Conservation (phyloP, 2,329 filamentous ascomycete species). For the Botryotinia narcissicola region DNA sequence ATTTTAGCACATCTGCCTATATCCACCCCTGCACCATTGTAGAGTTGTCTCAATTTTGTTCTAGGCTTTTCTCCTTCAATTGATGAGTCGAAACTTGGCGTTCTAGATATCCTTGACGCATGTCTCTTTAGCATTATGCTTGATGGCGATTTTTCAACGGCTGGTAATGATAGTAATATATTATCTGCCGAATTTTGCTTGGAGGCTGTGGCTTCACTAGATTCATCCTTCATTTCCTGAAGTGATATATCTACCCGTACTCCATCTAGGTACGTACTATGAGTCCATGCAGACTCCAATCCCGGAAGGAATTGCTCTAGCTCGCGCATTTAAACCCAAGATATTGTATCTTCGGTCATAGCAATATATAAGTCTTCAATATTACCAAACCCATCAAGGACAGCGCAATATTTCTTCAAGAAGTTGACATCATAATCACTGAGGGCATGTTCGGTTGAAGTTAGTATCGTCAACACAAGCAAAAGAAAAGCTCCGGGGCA, state of each 20-base stretch:
- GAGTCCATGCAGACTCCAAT: slow-evolving; percentile 54
- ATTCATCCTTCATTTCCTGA: neutral
- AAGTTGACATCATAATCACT: slow-evolving; percentile 50
- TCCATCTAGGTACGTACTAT: slow-evolving; percentile 51
- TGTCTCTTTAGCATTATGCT: slow-evolving; percentile 47
- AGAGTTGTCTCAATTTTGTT: slow-evolving; percentile 33
- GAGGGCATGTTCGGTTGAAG: neutral
- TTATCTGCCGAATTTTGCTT: slow-evolving; percentile 45
- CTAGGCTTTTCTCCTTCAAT: slow-evolving; percentile 35
- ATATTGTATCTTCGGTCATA: slow-evolving; percentile 53
- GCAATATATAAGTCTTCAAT: slow-evolving; percentile 60
- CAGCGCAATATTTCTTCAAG: slow-evolving; percentile 53
- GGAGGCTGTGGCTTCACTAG: neutral
- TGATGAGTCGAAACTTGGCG: slow-evolving; percentile 46
- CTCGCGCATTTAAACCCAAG: slow-evolving; percentile 49
- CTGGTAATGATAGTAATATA: slow-evolving; percentile 38
- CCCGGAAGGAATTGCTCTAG: slow-evolving; percentile 51
- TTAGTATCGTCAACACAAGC: neutral
- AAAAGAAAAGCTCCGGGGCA: neutral
- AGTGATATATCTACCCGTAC: slow-evolving; percentile 20
- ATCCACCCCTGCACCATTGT: slow-evolving; percentile 30
- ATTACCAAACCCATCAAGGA: slow-evolving; percentile 52
- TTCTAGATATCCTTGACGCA: slow-evolving; percentile 52
- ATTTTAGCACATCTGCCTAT: slow-evolving; percentile 34
- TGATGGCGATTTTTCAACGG: slow-evolving; percentile 24